Conservation (phyloP, 352 stramenopile species). For the Pseudoperonospora humuli region DNA sequence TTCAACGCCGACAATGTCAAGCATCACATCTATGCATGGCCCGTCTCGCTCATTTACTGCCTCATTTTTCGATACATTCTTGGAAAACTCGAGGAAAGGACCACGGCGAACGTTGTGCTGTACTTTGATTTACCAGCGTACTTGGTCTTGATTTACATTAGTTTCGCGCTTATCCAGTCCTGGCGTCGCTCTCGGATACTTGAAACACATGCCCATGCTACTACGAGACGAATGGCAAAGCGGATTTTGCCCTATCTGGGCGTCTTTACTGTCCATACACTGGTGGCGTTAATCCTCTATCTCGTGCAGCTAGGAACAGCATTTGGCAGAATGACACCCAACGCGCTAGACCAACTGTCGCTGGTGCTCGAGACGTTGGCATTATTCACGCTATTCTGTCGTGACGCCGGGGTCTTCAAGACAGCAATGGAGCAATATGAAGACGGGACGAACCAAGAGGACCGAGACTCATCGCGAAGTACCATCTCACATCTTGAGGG, state of each 20-base stretch:
- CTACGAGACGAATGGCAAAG: conserved; percentile 76
- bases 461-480: conserved; percentile 11
- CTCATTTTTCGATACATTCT: conserved; percentile 63
- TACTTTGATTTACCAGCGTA: conserved; percentile 67
- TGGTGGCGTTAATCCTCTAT: conserved; percentile 46
- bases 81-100: conserved; percentile 12
- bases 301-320: conserved; percentile 29
- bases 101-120: conserved; percentile 45
- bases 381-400: conserved; percentile 70
- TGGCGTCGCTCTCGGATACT: conserved; percentile 66
- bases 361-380: conserved; percentile 60
- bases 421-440: conserved; percentile 1
- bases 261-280: conserved; percentile 49
- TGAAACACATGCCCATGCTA: conserved; percentile 67
- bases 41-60: conserved; percentile 54
- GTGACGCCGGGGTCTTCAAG: conserved; percentile 58
- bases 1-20: conserved; percentile 84
- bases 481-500: conserved; percentile 24
- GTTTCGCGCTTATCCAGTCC: conserved; percentile 40
- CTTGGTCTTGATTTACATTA: conserved; percentile 63
- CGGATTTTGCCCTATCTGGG: conserved; percentile 72
- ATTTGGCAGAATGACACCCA: conserved; percentile 34
- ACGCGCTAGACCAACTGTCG: conserved; percentile 63
- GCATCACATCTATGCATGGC: conserved; percentile 79
- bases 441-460: neutral